Evolutionary conservation across 306 rosid species (phyloP), one percentile per base, ranked within the genome.

Genomic region (Mimosa pudica): DNA sequence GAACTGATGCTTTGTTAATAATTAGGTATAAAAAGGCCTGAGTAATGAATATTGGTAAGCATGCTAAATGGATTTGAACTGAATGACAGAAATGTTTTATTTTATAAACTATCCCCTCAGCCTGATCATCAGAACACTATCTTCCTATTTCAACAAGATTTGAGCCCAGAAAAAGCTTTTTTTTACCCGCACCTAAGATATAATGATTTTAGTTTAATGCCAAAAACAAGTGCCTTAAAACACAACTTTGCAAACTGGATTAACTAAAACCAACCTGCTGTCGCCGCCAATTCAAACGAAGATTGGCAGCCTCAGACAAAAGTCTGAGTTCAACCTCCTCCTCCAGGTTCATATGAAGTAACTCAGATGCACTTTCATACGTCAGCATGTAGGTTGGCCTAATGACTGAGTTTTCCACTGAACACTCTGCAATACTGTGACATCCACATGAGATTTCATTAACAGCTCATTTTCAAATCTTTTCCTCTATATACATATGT

Each of bases 341-440:
- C 73, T 83, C 89, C 79, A 96, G 86, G 88, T 89, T 89, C 89
- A 96, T 77, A 88, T 90, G 81, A 84, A 96, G 98, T 66, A 96
- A 87, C 87, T 96, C 98, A 42, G 98, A 93, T 48, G 98, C 99
- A 46, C 96, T 90, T 88, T 93, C 99, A 83, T 96, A 93, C 5
- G 99, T 96, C 77, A 93, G 85, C 98, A 96, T 96, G 85, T 91
- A 96, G 33, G 99, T 96, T 79, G 99, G 98, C 83, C 87, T 96
- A 77, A 96, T 88, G 82, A 88, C 67, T 9, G 99, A 91, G 85
- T 91, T 96, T 33, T 87, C 94, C 85, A 93, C 93, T 46, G 96
- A 89, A 86, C 84, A 89, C 79, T 96, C 99, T 85, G 99, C 98
- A 80, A 93, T 91, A 83, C 99, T 96, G 84, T 85, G 62, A 66